Conservation (phyloP, 1,139 yeast genomes). For the Hemisphaericaspora xylofermentans region DNA sequence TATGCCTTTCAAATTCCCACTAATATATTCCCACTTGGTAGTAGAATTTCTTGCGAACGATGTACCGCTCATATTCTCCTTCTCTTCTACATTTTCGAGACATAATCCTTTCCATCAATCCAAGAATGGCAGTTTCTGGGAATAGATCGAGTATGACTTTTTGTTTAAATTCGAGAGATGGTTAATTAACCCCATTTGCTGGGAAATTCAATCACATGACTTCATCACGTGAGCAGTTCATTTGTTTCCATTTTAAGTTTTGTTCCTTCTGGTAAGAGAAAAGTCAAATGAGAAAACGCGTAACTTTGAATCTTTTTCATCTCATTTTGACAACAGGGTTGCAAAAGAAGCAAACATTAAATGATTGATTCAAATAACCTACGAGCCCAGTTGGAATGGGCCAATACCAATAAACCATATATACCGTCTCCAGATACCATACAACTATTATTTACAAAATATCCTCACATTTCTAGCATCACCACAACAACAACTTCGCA, state of each 20-base stretch:
- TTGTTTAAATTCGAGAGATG: too few relatives aligned
- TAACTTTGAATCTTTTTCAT: neutral
- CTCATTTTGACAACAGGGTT: neutral
- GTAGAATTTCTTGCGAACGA: too few relatives aligned
- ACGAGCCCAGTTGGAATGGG: constrained; percentile 16
- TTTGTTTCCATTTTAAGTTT: neutral
- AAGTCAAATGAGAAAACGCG: too few relatives aligned
- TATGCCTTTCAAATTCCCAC: too few relatives aligned
- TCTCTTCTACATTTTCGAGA: too few relatives aligned
- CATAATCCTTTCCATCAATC: too few relatives aligned
- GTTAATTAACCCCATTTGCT: too few relatives aligned
- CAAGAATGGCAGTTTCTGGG: too few relatives aligned
- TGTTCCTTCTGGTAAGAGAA: too few relatives aligned
- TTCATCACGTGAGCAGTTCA: neutral
- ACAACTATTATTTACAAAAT: constrained; percentile 16
- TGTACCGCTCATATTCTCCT: too few relatives aligned
- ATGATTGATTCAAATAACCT: constrained; percentile 12
- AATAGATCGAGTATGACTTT: too few relatives aligned
- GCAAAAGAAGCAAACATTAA: neutral
- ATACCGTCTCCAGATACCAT: constrained; percentile 10
- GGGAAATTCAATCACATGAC: neutral
- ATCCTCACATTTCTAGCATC: constrained; percentile 8
- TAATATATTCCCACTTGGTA: too few relatives aligned
- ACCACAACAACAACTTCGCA: neutral
- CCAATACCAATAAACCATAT: constrained; percentile 12